Percentiles rank a stretch among this genome's conserved stretches.
Conservation (phyloP, 139 green algal species). For the Nannochloris sp. region DNA sequence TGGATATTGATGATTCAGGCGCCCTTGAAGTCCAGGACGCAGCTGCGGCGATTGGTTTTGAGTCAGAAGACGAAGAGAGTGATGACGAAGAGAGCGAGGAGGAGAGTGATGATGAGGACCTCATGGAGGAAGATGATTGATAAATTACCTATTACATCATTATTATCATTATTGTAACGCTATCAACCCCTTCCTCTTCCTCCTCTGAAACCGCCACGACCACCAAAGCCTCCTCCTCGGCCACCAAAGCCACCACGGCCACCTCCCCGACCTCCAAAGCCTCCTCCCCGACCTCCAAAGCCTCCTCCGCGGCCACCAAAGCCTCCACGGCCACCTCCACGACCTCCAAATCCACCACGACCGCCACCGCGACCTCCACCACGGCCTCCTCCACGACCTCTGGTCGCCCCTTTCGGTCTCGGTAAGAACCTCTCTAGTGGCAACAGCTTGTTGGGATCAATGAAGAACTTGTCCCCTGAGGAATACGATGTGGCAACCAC, state of each 20-base stretch:
- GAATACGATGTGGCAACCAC: slow-evolving; percentile 85
- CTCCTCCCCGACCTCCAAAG: background rate
- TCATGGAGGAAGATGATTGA: slow-evolving; percentile 5
- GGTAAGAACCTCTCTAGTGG: slow-evolving; percentile 84
- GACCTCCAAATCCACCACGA: slow-evolving; percentile 1
- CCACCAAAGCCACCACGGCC: slow-evolving; percentile 1
- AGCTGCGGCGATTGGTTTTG: slow-evolving; percentile 1
- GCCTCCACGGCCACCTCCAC: background rate
- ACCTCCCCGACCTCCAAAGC: slow-evolving; percentile 2
- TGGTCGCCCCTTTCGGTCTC: slow-evolving; percentile 57
- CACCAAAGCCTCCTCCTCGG: slow-evolving; percentile 10
- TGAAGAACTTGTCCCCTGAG: slow-evolving; percentile 95
- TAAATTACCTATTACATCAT: background rate
- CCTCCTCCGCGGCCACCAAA: background rate
- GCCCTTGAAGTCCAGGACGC: slow-evolving; percentile 17
- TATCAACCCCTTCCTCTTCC: slow-evolving; percentile 2
- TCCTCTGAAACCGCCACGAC: slow-evolving; percentile 18
- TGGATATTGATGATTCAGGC: slow-evolving; percentile 5
- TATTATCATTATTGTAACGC: background rate
- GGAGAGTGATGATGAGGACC: slow-evolving; percentile 2
- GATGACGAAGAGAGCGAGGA: slow-evolving; percentile 5
- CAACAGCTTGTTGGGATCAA: slow-evolving; percentile 81
- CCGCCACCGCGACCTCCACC: slow-evolving; percentile 10
- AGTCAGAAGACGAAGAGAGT: background rate
- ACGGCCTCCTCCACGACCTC: slow-evolving; percentile 10